These are phyloP conservation scores for Dittrichia graveolens DNA, from an alignment of 129 eudicot species.

Conservation along the genomic window DNA sequence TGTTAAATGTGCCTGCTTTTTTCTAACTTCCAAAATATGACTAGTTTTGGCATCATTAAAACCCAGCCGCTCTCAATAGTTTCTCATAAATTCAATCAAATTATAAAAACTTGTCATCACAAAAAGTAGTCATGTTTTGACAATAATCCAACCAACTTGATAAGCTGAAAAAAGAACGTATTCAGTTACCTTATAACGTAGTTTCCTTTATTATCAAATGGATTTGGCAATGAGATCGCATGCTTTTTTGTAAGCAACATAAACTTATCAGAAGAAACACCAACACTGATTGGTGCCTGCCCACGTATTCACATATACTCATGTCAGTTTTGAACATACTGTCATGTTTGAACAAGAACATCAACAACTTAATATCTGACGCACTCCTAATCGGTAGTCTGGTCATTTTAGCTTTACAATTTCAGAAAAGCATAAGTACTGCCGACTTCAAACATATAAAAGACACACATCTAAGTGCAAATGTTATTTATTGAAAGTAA, in stretches of 20 bases:
- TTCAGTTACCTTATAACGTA: constrained; percentile 79
- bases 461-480: background rate
- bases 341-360: background rate
- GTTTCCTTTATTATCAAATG: constrained; percentile 86
- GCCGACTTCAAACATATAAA: too few relatives aligned
- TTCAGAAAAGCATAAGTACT: background rate
- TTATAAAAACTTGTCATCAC: too few relatives aligned
- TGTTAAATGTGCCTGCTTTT: too few relatives aligned
- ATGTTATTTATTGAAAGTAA: background rate
- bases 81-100: too few relatives aligned
- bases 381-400: constrained; percentile 1
- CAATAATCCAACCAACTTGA: too few relatives aligned
- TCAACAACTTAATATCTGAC: background rate
- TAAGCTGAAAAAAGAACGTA: background rate
- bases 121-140: too few relatives aligned
- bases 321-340: background rate
- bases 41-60: too few relatives aligned
- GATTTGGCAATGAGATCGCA: constrained; percentile 76
- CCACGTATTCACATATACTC: constrained; percentile 13
- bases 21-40: too few relatives aligned
- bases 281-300: constrained; percentile 82
- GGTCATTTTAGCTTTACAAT: background rate
- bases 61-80: too few relatives aligned
- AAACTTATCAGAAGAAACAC: constrained; percentile 93
- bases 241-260: constrained; percentile 70